A percentile compares a stretch with the other conserved stretches of the same genome.
phyloP scores from a whole-genome alignment of 352 stramenopile genomes.

The Saprolegnia parasitica region DNA sequence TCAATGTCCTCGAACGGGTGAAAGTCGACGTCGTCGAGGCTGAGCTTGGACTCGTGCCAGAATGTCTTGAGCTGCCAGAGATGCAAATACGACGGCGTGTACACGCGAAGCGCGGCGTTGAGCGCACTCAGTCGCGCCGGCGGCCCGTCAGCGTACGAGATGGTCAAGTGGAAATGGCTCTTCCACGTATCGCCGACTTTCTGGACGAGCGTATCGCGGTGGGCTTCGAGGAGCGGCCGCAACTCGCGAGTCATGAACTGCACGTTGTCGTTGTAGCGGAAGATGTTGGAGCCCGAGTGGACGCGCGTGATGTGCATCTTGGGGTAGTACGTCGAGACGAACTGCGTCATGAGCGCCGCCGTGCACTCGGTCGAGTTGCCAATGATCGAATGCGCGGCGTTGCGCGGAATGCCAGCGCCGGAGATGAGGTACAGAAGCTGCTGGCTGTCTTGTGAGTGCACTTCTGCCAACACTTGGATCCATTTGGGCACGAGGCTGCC shows the following conservation, averaged over 20 bases:
- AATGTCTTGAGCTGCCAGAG: constrained; percentile 99
- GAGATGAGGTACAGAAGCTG: constrained; percentile 95
- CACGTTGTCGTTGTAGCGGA: constrained; percentile 95
- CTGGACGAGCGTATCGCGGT: constrained; percentile 90
- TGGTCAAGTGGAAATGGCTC: constrained; percentile 93
- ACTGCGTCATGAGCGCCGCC: constrained; percentile 89
- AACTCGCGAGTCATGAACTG: constrained; percentile 95
- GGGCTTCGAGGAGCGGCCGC: constrained; percentile 89
- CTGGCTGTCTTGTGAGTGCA: constrained; percentile 73
- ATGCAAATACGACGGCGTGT: constrained; percentile 94
- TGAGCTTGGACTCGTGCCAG: constrained; percentile 95
- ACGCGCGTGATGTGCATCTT: constrained; percentile 92
- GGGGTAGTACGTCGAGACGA: constrained; percentile 89
- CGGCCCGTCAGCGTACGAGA: constrained; percentile 95
- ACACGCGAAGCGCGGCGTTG: constrained; percentile 93
- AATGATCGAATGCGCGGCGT: constrained; percentile 85
- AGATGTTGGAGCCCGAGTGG: constrained; percentile 96
- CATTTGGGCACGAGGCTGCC: constrained; percentile 93
- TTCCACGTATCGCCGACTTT: constrained; percentile 90
- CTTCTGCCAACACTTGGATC: constrained; percentile 70
- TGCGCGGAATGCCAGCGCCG: constrained; percentile 93
- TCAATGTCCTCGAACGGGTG: constrained; percentile 97
- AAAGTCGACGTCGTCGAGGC: constrained; percentile 94
- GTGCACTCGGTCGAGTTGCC: constrained; percentile 96
- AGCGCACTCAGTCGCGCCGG: constrained; percentile 94